Conservation (phyloP, 805 yeast genomes). For the Candida tallmaniae region DNA sequence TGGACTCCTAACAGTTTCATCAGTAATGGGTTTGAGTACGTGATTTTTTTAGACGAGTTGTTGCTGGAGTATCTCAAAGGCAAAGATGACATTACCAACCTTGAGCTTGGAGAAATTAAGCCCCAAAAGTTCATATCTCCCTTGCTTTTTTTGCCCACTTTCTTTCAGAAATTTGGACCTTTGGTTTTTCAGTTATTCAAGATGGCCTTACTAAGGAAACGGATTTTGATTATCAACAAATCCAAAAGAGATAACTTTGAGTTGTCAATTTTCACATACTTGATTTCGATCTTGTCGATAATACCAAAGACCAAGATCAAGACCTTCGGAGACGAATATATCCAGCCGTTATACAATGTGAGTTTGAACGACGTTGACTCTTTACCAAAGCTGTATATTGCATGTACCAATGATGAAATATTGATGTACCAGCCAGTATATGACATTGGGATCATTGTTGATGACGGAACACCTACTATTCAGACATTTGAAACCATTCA, state of each 20-base stretch:
- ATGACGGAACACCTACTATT: slow-evolving; percentile 7
- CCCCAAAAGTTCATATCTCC: slow-evolving; percentile 7
- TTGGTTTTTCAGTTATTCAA: slow-evolving; percentile 62
- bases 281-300: slow-evolving; percentile 56
- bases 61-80: slow-evolving; percentile 19
- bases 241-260: slow-evolving; percentile 18
- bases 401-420: slow-evolving; percentile 64
- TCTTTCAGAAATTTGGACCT: slow-evolving; percentile 58
- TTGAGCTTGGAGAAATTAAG: slow-evolving; percentile 3
- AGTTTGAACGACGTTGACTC: slow-evolving; percentile 50
- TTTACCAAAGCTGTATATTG: slow-evolving; percentile 29
- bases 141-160: slow-evolving; percentile 30
- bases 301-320: slow-evolving; percentile 51
- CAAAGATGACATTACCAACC: slow-evolving; percentile 7
- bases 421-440: slow-evolving; percentile 52
- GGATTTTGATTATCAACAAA: slow-evolving; percentile 45
- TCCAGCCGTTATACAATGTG: slow-evolving; percentile 56
- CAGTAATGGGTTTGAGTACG: slow-evolving; percentile 37
- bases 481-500: slow-evolving; percentile 5
- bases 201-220: slow-evolving; percentile 52
- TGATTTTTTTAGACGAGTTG: slow-evolving; percentile 21
- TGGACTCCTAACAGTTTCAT: slow-evolving; percentile 37
- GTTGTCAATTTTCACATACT: slow-evolving; percentile 48
- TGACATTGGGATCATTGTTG: slow-evolving; percentile 38
- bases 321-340: slow-evolving; percentile 35